A percentile compares a stretch with the other conserved stretches of the same genome.
Conservation (phyloP, 2,329 filamentous ascomycete genomes). For the Fusarium begoniae region DNA sequence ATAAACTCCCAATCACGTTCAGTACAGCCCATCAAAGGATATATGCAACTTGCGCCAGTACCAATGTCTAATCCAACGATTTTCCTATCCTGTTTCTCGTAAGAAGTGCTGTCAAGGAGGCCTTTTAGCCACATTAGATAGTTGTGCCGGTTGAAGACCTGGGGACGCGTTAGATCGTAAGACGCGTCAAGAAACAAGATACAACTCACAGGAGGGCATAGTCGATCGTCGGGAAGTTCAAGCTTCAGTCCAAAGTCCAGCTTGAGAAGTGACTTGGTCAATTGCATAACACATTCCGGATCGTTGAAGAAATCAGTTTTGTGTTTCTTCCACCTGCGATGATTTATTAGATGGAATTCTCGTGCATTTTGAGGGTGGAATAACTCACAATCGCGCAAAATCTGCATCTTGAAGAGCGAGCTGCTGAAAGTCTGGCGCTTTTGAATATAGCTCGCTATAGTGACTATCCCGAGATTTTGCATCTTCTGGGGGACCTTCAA, state of each 20-base stretch:
- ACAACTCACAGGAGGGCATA: constrained; percentile 81
- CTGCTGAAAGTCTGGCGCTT: constrained; percentile 55
- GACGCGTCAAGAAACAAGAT: neutral
- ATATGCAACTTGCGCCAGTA: constrained; percentile 91
- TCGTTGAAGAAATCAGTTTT: constrained; percentile 73
- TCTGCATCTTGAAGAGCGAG: constrained; percentile 53
- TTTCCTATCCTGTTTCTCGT: constrained; percentile 56
- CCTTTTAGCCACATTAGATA: constrained; percentile 91
- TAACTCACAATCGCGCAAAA: constrained; percentile 53
- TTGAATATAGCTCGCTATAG: constrained; percentile 53
- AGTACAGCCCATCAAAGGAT: constrained; percentile 80
- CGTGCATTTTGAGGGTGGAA: neutral
- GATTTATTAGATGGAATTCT: neutral
- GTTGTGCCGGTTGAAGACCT: constrained; percentile 77
- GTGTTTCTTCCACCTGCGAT: constrained; percentile 33
- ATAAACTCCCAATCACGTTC: constrained; percentile 79
- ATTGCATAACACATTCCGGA: constrained; percentile 77
- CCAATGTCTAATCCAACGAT: constrained; percentile 84
- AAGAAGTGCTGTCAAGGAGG: constrained; percentile 77
- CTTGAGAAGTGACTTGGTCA: constrained; percentile 82
- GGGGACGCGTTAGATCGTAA: neutral
- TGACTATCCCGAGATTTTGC: constrained; percentile 38
- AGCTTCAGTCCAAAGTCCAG: constrained; percentile 78
- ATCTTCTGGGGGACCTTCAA: constrained; percentile 7
- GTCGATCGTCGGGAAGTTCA: constrained; percentile 76